phyloP scores from a whole-genome alignment of 106 monocot genomes.

The Vanilla planifolia region DNA sequence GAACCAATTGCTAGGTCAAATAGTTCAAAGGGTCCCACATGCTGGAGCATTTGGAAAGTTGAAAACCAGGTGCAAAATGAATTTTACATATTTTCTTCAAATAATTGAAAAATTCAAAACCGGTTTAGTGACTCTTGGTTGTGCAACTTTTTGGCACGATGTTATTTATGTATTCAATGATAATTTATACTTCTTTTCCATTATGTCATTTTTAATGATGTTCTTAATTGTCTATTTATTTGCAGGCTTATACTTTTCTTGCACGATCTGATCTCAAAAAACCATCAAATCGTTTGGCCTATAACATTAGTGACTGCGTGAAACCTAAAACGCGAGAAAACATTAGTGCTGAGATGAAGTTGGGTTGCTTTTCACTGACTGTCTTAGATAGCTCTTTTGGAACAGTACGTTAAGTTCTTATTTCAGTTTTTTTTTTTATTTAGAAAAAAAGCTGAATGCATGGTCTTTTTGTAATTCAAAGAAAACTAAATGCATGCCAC shows the following conservation, averaged over 20 bases:
- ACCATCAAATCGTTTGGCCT: constrained; percentile 80
- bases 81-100: background rate
- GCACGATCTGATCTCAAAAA: constrained; percentile 80
- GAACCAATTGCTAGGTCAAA: constrained; percentile 70
- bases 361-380: constrained; percentile 70
- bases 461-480: background rate
- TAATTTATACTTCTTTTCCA: background rate
- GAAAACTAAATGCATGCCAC: too few relatives aligned
- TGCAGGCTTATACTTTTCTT: constrained; percentile 84
- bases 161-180: background rate
- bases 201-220: background rate
- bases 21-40: constrained; percentile 57
- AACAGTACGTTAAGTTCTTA: constrained; percentile 39
- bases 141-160: too few relatives aligned
- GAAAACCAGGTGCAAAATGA: constrained; percentile 80
- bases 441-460: background rate
- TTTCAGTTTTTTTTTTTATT: background rate
- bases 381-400: constrained; percentile 63
- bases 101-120: background rate
- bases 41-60: constrained; percentile 99
- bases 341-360: constrained; percentile 81
- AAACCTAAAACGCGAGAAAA: constrained; percentile 87
- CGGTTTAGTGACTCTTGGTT: too few relatives aligned
- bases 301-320: constrained; percentile 48
- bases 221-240: constrained; percentile 3